Conservation (phyloP, 495 filamentous ascomycete species). For the Immersiella caudata region DNA sequence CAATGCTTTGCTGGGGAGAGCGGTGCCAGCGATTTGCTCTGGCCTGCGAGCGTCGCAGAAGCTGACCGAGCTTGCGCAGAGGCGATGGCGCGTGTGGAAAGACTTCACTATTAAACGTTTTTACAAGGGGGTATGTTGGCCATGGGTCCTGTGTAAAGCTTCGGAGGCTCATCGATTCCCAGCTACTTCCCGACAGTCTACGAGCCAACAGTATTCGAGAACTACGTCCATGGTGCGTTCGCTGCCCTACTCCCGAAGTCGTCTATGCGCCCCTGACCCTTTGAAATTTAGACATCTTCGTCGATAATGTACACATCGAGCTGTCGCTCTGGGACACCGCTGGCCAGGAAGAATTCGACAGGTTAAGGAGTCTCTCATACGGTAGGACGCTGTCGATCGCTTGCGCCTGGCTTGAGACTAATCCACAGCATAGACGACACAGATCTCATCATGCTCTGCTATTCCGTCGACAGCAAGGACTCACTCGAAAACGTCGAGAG, state of each 20-base stretch:
- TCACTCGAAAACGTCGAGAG: slow-evolving; percentile 97
- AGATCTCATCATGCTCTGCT: slow-evolving; percentile 97
- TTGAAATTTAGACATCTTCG: slow-evolving; percentile 78
- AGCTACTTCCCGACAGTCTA: slow-evolving; percentile 99
- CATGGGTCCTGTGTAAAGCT: neutral
- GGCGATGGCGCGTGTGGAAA: slow-evolving; percentile 98
- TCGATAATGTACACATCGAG: slow-evolving; percentile 95
- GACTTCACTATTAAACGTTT: slow-evolving; percentile 95
- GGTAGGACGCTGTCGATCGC: slow-evolving; percentile 41
- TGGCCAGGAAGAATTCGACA: slow-evolving; percentile 98
- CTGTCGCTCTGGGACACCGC: slow-evolving; percentile 98
- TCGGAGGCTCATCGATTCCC: slow-evolving; percentile 13
- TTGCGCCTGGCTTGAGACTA: slow-evolving; percentile 2
- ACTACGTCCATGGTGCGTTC: slow-evolving; percentile 91
- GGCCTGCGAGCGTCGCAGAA: slow-evolving; percentile 15
- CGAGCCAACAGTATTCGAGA: slow-evolving; percentile 98
- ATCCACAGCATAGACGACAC: slow-evolving; percentile 65
- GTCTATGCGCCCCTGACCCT: slow-evolving; percentile 16
- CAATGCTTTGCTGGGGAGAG: neutral
- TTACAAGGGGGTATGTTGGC: slow-evolving; percentile 82
- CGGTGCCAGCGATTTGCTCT: neutral
- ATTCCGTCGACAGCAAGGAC: slow-evolving; percentile 92
- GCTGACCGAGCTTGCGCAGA: slow-evolving; percentile 52
- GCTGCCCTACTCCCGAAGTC: neutral
- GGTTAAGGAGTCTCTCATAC: slow-evolving; percentile 91